Evolutionary conservation across 192 early-diverging fungal genomes (phyloP).

Genomic region (Entrophospora sp.): DNA sequence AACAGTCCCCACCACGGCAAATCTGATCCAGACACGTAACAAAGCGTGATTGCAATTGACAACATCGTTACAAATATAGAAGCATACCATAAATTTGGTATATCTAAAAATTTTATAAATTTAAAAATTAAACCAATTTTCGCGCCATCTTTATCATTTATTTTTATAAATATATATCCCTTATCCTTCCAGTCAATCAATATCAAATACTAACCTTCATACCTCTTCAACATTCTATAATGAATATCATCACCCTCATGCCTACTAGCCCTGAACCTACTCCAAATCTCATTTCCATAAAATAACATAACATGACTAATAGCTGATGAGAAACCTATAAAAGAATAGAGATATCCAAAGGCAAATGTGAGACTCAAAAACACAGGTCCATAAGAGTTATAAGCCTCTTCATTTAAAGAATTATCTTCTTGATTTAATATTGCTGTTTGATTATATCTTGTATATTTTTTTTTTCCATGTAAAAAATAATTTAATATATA

Average conservation of each 20-base stretch:
- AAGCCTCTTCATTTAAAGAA: slow-evolving; percentile 42
- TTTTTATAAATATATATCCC: background rate
- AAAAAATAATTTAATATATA: no score
- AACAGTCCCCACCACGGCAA: slow-evolving; percentile 45
- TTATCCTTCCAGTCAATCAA: background rate
- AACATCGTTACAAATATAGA: slow-evolving; percentile 29
- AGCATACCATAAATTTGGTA: slow-evolving; percentile 45
- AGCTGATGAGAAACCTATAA: slow-evolving; percentile 49
- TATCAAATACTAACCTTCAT: background rate
- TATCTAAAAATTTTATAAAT: slow-evolving; percentile 19
- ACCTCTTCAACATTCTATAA: slow-evolving; percentile 9
- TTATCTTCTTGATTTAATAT: slow-evolving; percentile 30
- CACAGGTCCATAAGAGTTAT: slow-evolving; percentile 45
- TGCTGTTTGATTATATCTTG: slow-evolving; percentile 40
- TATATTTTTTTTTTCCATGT: no score
- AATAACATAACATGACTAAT: slow-evolving; percentile 47
- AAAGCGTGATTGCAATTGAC: slow-evolving; percentile 27
- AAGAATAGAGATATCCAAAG: slow-evolving; percentile 45
- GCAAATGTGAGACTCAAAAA: slow-evolving; percentile 53
- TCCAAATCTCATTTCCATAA: slow-evolving; percentile 51
- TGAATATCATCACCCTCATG: slow-evolving; percentile 16
- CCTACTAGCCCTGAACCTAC: slow-evolving; percentile 21
- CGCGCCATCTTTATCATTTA: background rate
- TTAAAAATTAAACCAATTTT: no score
- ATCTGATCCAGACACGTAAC: slow-evolving; percentile 24